Base-by-base conservation (phyloP, 2,329 filamentous ascomycete genomes). In the Ascochyta clinopodiicola region DNA sequence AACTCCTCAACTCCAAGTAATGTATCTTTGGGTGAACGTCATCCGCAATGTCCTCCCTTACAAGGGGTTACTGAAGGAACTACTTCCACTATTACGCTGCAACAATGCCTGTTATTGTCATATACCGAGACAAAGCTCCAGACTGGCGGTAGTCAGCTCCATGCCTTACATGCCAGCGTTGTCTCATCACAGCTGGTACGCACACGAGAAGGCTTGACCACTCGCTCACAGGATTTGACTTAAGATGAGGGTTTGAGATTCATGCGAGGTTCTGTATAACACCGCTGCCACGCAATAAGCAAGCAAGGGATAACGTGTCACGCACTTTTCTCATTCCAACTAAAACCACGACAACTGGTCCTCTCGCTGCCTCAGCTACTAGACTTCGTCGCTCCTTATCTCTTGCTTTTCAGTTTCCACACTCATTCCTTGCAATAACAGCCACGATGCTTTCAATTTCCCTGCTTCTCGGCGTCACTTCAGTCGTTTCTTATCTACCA, bases 321-420 rank as follows among this genome's bases (percentile, higher is more conserved):
- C 44, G 19, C 15, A 15, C 22, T 40, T 44, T 37, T 43, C 29
- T 25, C 51, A 55, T 55, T 55, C 51, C 51, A 31, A 36, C 34
- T 17, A 55, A 55, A 49, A 49, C 45, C 29, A 29, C 44, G 45
- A 39, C 51, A 55, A 55, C 51, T 55, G 45, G 34, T 45, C 40
- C 40, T 40, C 32, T 45, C 22, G 35, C 27, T 27, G 21, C 34
- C 21, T 38, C 39, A 34, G 44, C 35, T 37, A 27, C 39, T 34
- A 55, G 44, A 44, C 19, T 17, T 19, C 39, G 17, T 29, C 39
- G 34, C 29, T 55, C 22, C 17, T 55, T 49, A 27, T 31, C 25
- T 43, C 27, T 34, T 37, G 19, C 25, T 21, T 37, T 49, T 44
- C 40, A 32, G 10, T 36, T 17, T n/a, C 8, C 10, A 40, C 39